Base-by-base conservation (phyloP, 78 protist genomes). In the Dictyostelium capitatum region DNA sequence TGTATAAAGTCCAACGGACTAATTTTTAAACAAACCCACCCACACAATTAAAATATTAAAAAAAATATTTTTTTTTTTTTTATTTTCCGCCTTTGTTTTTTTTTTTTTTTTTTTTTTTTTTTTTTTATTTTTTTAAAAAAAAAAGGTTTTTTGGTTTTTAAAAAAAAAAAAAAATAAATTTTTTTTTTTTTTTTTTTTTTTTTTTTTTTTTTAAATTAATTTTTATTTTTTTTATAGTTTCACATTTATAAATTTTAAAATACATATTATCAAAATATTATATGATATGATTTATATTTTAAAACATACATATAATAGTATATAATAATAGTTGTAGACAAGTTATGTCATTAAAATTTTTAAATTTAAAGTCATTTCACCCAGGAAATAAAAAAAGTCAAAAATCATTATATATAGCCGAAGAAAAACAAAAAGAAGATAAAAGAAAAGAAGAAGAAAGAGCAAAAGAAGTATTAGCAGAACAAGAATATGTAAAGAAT, bases 301-400 rank as follows among this genome's bases (percentile, higher is more conserved):
- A 48, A 48, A 48, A 48, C 53, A 48, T 48, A 48, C n/a, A n/a
- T n/a, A n/a, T n/a, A n/a, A n/a, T 48, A 48, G 8, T 48, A 48
- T 48, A 48, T 48, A n/a, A n/a, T n/a, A n/a, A 48, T 48, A 64
- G 25, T 4, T 19, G 5, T 28, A 43, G 53, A 32, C 5, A 2
- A 37, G 43, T 37, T 37, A 80, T 57, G 79, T 82, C 90, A 30
- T 53, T 83, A 54, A 70, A 87, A 17, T 87, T 87, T 51, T 64
- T 87, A 37, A 87, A 87, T 65, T 28, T 77, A 43, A 87, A 87
- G 15, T 77, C 83, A 19, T 87, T 87, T 65, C 93, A 87, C 17
- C 93, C 93, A 9, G 59, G 75, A 4, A 87, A 56, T 15, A 87
- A 87, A 65, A 50, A 30, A 11, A 87, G 79, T 51, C 93, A 87